Percentiles rank a stretch among this genome's conserved stretches.
Conservation (phyloP, 257 asterid genomes). For the Rauvolfia tetraphylla region DNA sequence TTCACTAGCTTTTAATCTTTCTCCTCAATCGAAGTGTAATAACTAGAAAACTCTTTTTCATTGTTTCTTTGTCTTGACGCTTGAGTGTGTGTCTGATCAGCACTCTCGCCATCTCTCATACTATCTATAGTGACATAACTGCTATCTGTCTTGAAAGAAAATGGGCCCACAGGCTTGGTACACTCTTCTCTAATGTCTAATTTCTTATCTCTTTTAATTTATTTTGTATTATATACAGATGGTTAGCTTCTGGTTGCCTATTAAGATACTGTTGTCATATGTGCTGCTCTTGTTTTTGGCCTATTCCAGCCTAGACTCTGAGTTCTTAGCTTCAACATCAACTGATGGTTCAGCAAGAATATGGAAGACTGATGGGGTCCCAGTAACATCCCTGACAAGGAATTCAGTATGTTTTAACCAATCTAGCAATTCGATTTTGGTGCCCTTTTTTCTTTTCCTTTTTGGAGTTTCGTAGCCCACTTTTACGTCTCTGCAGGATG, state of each 20-base stretch:
- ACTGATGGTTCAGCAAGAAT: constrained; percentile 91
- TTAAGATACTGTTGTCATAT: neutral
- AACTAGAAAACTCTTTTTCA: neutral
- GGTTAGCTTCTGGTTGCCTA: neutral
- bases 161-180: neutral
- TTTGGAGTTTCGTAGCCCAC: neutral
- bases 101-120: neutral
- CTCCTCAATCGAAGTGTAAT: neutral
- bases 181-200: neutral
- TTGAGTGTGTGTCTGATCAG: neutral
- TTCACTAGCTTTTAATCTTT: neutral
- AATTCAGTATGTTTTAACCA: constrained; percentile 55
- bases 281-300: constrained; percentile 8
- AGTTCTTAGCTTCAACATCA: constrained; percentile 88
- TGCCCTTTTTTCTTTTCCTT: constrained; percentile 18
- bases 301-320: constrained; percentile 81
- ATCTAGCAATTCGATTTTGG: constrained; percentile 1
- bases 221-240: neutral
- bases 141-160: no score
- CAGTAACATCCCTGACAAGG: constrained; percentile 64
- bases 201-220: neutral
- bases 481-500: constrained; percentile 55
- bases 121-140: neutral
- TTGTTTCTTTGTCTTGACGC: neutral
- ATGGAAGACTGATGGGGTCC: constrained; percentile 93